Conservation (phyloP, 805 yeast species). For the Saccharomycopsis fibuligera region DNA sequence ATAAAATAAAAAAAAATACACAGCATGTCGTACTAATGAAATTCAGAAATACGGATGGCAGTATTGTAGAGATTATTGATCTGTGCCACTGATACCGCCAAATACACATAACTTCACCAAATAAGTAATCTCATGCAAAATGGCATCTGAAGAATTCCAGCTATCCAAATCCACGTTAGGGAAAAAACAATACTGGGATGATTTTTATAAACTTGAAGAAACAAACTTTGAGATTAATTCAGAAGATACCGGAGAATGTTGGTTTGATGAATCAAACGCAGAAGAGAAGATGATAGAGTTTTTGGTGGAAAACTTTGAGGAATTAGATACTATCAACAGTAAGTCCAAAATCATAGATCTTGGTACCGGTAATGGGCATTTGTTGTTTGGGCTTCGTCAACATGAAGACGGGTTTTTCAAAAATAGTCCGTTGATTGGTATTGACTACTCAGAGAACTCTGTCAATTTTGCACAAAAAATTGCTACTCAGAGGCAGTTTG, state of each 20-base stretch:
- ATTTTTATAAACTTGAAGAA: constrained; percentile 70
- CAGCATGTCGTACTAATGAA: too few relatives aligned
- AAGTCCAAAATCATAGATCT: constrained; percentile 56
- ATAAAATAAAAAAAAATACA: too few relatives aligned
- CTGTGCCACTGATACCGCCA: too few relatives aligned
- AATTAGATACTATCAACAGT: constrained; percentile 26
- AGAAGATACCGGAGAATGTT: constrained; percentile 88
- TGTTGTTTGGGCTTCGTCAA: constrained; percentile 61
- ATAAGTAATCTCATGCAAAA: too few relatives aligned
- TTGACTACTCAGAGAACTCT: constrained; percentile 84
- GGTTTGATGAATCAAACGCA: constrained; percentile 96
- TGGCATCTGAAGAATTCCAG: constrained; percentile 23
- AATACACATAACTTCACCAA: too few relatives aligned
- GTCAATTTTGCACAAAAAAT: constrained; percentile 65
- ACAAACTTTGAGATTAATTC: constrained; percentile 66
- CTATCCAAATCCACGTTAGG: constrained; percentile 80
- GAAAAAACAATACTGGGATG: constrained; percentile 87
- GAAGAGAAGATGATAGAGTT: constrained; percentile 78
- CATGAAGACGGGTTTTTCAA: constrained; percentile 45
- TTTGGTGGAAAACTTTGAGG: constrained; percentile 44
- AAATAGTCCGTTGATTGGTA: constrained; percentile 46
- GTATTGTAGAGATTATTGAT: too few relatives aligned
- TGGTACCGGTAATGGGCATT: constrained; percentile 96
- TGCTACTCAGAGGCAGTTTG: constrained; percentile 34
- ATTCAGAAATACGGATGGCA: too few relatives aligned